phyloP scores from a whole-genome alignment of 169 alveolate genomes.

The Plasmodium relictum region DNA sequence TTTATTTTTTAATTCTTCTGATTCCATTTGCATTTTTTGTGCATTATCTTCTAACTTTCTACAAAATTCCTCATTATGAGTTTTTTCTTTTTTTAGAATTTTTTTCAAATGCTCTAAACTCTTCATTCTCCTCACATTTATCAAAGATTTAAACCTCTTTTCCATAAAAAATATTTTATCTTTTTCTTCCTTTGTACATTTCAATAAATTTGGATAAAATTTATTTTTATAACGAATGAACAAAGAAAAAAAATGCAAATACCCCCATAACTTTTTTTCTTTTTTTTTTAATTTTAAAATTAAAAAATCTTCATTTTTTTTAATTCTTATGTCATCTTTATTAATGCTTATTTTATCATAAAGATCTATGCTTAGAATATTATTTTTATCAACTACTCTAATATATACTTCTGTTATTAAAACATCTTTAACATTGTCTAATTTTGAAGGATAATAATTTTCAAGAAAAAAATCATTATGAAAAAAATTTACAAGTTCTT shows the following conservation, averaged over 20 bases:
- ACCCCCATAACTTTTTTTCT: slow-evolving; percentile 70
- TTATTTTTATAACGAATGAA: slow-evolving; percentile 43
- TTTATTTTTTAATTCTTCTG: slow-evolving; percentile 42
- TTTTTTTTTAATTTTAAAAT: slow-evolving; percentile 46
- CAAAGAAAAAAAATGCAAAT: slow-evolving; percentile 43
- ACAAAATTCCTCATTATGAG: slow-evolving; percentile 14
- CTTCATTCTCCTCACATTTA: slow-evolving; percentile 41
- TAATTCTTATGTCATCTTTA: slow-evolving; percentile 31
- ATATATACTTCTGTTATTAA: slow-evolving; percentile 50
- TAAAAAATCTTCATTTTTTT: slow-evolving; percentile 12
- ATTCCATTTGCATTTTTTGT: slow-evolving; percentile 39
- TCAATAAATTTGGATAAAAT: slow-evolving; percentile 50
- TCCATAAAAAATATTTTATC: slow-evolving; percentile 29
- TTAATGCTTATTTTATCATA: slow-evolving; percentile 54
- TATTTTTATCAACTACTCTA: slow-evolving; percentile 37
- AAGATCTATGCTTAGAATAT: slow-evolving; percentile 25
- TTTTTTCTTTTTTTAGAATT: slow-evolving; percentile 22
- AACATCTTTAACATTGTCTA: slow-evolving; percentile 22
- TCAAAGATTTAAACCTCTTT: slow-evolving; percentile 50
- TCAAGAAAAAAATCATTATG: slow-evolving; percentile 2
- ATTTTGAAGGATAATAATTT: slow-evolving; percentile 2
- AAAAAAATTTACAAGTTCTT: background rate
- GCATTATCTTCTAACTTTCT: slow-evolving; percentile 51
- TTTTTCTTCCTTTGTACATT: slow-evolving; percentile 70
- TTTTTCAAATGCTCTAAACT: slow-evolving; percentile 51